These are phyloP conservation scores for Pythium folliculosum DNA, from an alignment of 352 stramenopile species.

Conservation along the genomic window DNA sequence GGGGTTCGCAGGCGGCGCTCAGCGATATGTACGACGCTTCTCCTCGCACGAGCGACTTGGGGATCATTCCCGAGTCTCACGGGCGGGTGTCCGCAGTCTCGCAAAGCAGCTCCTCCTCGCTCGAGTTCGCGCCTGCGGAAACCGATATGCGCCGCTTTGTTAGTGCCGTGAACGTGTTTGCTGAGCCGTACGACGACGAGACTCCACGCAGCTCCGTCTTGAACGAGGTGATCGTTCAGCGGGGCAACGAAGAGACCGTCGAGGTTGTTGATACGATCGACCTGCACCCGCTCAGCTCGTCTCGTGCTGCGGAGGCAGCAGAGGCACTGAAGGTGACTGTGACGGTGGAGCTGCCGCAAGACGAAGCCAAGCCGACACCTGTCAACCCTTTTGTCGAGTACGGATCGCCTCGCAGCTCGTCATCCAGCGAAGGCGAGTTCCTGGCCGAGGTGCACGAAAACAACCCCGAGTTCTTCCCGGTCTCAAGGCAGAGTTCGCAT, in stretches of 20 bases:
- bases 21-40: constrained; percentile 30
- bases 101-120: not conserved
- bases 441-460: not conserved
- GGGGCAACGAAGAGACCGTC: not conserved
- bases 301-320: not conserved
- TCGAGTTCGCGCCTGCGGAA: not conserved
- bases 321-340: constrained; percentile 2
- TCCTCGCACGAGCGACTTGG: constrained; percentile 19
- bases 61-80: constrained; percentile 5
- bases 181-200: constrained; percentile 26
- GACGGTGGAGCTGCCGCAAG: not conserved
- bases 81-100: constrained; percentile 2
- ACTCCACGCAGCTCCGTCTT: constrained; percentile 18
- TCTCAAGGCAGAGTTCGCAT: constrained; percentile 1
- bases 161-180: constrained; percentile 19
- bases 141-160: constrained; percentile 20
- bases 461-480: not conserved
- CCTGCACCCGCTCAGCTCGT: not conserved
- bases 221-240: not conserved
- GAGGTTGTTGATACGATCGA: constrained; percentile 13
- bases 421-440: constrained; percentile 14
- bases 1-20: constrained; percentile 16
- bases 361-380: not conserved
- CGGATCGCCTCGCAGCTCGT: constrained; percentile 10
- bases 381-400: constrained; percentile 19